Evolutionary conservation across 2,329 filamentous ascomycete species (phyloP).

Genomic region (Clonostachys rhizophaga): DNA sequence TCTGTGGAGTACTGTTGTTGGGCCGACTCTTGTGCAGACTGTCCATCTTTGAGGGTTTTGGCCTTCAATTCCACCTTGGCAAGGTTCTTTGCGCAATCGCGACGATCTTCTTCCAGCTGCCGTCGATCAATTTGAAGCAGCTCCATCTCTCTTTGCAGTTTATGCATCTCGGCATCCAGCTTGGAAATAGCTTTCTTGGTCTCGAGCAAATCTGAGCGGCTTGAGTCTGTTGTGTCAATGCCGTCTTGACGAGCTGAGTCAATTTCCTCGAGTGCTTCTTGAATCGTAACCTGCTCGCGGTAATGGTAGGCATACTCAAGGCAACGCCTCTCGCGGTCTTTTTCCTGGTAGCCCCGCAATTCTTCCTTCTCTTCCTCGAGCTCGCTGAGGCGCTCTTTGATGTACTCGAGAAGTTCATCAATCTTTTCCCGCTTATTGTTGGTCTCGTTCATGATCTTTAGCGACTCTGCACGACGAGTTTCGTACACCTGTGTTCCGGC

Average conservation of each 20-base stretch:
- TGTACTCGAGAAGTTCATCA: constrained; percentile 85
- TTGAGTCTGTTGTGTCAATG: constrained; percentile 78
- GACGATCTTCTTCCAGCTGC: constrained; percentile 86
- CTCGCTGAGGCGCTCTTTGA: constrained; percentile 83
- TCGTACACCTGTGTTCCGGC: constrained; percentile 97
- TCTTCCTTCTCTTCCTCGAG: constrained; percentile 98
- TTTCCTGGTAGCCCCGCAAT: constrained; percentile 87
- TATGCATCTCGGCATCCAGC: constrained; percentile 74
- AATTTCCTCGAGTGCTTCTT: constrained; percentile 73
- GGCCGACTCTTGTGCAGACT: constrained; percentile 70
- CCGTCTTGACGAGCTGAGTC: constrained; percentile 79
- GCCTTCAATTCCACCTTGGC: constrained; percentile 85
- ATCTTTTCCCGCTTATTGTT: constrained; percentile 94
- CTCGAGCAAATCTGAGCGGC: constrained; percentile 69
- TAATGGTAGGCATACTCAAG: constrained; percentile 94
- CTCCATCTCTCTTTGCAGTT: constrained; percentile 77
- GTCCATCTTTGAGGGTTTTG: constrained; percentile 77
- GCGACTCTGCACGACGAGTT: constrained; percentile 79
- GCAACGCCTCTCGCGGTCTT: constrained; percentile 86
- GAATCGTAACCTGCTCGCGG: constrained; percentile 77
- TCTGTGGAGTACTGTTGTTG: constrained; percentile 68
- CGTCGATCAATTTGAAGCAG: constrained; percentile 79
- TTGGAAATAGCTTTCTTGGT: constrained; percentile 75
- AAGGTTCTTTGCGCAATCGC: constrained; percentile 71
- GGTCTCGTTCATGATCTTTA: constrained; percentile 96